Evolutionary conservation across 2,329 filamentous ascomycete genomes (phyloP).

Genomic region (Neonectria sp.): DNA sequence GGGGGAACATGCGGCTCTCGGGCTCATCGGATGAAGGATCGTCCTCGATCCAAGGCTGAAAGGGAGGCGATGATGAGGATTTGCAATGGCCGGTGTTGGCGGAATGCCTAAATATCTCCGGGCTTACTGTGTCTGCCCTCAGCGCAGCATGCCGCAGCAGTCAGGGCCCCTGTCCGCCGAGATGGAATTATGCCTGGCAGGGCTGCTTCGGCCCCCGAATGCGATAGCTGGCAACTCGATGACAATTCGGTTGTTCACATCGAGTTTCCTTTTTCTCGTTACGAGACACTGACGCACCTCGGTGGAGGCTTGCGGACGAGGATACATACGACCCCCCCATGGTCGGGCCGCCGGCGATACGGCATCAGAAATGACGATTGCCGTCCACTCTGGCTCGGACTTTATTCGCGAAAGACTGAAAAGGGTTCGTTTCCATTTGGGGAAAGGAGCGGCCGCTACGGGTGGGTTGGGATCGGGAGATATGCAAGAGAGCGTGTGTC

Average conservation of each 20-base stretch:
- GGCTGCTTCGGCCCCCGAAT: conserved; percentile 10
- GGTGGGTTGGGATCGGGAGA: conserved; percentile 6
- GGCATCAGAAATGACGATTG: conserved; percentile 30
- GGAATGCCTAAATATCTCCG: conserved; percentile 1
- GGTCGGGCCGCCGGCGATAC: conserved; percentile 24
- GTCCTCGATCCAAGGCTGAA: conserved; percentile 28
- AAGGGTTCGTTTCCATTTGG: conserved; percentile 24
- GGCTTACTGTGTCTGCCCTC: conserved; percentile 25
- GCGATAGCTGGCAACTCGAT: background rate
- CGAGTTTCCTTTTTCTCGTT: background rate
- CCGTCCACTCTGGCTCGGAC: conserved; percentile 23
- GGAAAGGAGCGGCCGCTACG: conserved; percentile 17
- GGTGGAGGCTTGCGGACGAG: conserved; percentile 20
- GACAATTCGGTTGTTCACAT: background rate
- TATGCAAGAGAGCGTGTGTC: conserved; percentile 8
- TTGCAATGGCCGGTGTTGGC: conserved; percentile 12
- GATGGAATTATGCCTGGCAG: conserved; percentile 8
- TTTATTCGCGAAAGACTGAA: conserved; percentile 22
- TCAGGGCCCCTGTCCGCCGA: background rate
- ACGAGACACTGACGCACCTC: background rate
- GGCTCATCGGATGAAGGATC: conserved; percentile 30
- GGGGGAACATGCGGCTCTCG: conserved; percentile 11
- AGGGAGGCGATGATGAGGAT: conserved; percentile 3
- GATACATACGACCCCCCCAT: conserved; percentile 16
- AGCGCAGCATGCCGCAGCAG: background rate